Percentiles rank a stretch among this genome's conserved stretches.
These are phyloP conservation scores for Cladobotryum mycophilum DNA, from an alignment of 2,329 filamentous ascomycete genomes.

Conservation along the genomic window DNA sequence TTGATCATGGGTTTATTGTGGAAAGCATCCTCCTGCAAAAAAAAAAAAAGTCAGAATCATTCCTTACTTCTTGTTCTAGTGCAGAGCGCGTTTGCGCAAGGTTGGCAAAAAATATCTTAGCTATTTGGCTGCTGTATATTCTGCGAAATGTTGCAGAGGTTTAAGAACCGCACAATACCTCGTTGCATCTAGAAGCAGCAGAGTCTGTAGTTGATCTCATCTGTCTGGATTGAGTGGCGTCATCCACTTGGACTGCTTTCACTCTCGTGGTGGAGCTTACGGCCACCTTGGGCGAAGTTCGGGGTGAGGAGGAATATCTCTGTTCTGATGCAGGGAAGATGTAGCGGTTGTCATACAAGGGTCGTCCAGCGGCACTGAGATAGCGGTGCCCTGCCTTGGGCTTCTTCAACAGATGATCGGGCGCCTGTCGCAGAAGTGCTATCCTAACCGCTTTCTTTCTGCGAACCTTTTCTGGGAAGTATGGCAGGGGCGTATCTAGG, in stretches of 20 bases:
- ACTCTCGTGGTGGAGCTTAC: neutral
- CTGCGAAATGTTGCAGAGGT: too few relatives aligned
- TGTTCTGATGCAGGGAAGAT: neutral
- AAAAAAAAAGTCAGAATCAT: neutral
- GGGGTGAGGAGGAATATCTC: neutral
- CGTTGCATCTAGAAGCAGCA: too few relatives aligned
- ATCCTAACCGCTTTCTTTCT: slow-evolving; percentile 1
- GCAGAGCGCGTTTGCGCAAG: too few relatives aligned
- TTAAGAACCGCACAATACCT: too few relatives aligned
- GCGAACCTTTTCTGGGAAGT: neutral
- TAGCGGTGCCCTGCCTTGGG: slow-evolving; percentile 13
- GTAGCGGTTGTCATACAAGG: slow-evolving; percentile 10
- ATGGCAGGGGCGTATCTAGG: slow-evolving; percentile 1
- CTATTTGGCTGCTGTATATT: neutral
- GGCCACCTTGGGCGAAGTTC: neutral
- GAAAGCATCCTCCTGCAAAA: slow-evolving; percentile 87
- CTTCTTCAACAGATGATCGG: slow-evolving; percentile 12
- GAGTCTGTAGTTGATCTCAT: too few relatives aligned
- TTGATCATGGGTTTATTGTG: slow-evolving; percentile 78
- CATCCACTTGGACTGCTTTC: neutral
- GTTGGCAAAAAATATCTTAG: neutral
- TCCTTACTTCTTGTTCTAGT: too few relatives aligned
- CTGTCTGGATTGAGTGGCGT: too few relatives aligned
- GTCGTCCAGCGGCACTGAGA: slow-evolving; percentile 5
- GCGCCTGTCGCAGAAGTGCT: neutral